phyloP scores from a whole-genome alignment of 208 protist species.

The Phytomonas sp. region DNA sequence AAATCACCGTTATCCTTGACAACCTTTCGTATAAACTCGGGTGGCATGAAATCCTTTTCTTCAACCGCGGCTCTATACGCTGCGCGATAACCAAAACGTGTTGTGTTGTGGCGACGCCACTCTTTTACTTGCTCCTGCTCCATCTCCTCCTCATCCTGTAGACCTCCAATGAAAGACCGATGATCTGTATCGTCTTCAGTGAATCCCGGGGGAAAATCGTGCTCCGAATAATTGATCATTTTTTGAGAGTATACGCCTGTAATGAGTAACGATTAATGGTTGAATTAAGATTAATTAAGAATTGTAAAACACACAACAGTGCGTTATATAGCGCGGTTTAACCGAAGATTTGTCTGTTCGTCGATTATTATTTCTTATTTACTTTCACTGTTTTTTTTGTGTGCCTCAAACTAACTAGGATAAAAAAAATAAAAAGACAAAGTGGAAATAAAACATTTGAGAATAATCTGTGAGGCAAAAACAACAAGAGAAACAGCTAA shows the following conservation, averaged over 20 bases:
- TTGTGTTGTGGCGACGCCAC: slow-evolving; percentile 68
- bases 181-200: slow-evolving; percentile 7
- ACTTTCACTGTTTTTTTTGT: background rate
- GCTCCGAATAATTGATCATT: background rate
- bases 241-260: background rate
- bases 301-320: background rate
- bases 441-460: background rate
- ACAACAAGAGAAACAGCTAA: background rate
- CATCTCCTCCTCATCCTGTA: slow-evolving; percentile 39
- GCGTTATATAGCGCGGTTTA: background rate
- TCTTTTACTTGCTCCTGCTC: slow-evolving; percentile 32
- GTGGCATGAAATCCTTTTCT: slow-evolving; percentile 88
- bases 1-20: slow-evolving; percentile 99
- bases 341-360: background rate
- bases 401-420: slow-evolving; percentile 7
- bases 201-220: background rate
- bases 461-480: background rate
- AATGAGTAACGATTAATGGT: background rate
- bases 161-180: slow-evolving; percentile 18
- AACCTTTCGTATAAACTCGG: slow-evolving; percentile 99
- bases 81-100: slow-evolving; percentile 60
- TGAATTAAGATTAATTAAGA: background rate
- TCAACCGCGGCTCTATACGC: slow-evolving; percentile 56
- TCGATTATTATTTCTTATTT: slow-evolving; percentile 4
- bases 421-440: slow-evolving; percentile 9